Evolutionary conservation across 306 rosid genomes (phyloP), one percentile per base, ranked within the genome.

Genomic region (Bauhinia variegata): DNA sequence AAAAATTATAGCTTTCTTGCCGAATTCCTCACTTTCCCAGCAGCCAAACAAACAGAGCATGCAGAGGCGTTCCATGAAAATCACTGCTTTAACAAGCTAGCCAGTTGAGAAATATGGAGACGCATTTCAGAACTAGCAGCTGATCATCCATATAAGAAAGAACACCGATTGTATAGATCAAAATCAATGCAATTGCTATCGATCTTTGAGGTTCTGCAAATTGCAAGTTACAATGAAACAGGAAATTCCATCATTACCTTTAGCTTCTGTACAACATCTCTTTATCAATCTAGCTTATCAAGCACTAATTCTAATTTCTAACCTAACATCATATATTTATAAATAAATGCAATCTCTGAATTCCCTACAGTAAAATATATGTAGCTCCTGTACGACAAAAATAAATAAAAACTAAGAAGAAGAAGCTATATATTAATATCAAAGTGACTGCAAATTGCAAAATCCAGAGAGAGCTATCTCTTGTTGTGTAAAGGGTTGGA

Each of bases 401-500:
- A 28, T 6, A 63, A 64, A 15, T 17, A 52, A 72, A 64, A 31
- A 10, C 6, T 9, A 32, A 3, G 32, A 56, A 15, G 43, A 42
- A 17, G 37, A 39, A 32, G 30, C 48, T 33, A 47, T 54, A 61
- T 43, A 4, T 60, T 5, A 4, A 19, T 33, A 3, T 30, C 6
- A 38, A 1, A 5, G 41, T 36, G 0, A n/a, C 64, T 64, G 49
- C 48, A 50, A 37, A n/a, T 59, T 64, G 49, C 48, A 50, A 37
- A 60, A 19, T 11, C 47, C n/a, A n/a, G n/a, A 17, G 11, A 30
- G 0, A 54, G 10, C 65, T 84, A 83, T 76, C 87, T 83, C 78
- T 66, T 86, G 79, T 91, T 91, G 86, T 91, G 97, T 61, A 91
- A 65, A 12, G 97, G 97, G 80, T 91, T 91, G 55, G 97, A 84